Evolutionary conservation across 805 yeast species (phyloP).

Genomic region (Candida cerambycidarum): DNA sequence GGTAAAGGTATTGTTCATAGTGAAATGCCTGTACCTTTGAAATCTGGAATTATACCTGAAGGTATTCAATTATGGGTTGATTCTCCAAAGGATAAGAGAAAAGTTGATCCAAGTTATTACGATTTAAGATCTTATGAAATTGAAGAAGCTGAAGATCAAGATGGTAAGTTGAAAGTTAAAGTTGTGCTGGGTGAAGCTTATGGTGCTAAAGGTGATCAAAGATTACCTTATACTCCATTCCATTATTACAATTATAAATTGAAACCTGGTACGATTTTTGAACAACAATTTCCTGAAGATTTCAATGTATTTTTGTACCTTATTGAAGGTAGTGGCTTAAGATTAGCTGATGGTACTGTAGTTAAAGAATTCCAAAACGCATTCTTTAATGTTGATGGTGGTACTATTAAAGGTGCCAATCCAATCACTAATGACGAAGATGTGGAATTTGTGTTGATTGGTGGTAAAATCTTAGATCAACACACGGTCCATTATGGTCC

Average conservation of each 20-base stretch:
- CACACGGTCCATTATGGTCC: conserved; percentile 87
- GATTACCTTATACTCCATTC: conserved; percentile 80
- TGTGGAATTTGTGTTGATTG: conserved; percentile 69
- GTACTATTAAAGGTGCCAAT: conserved; percentile 49
- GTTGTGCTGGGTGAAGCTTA: conserved; percentile 78
- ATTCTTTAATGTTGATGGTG: conserved; percentile 73
- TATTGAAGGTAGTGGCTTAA: conserved; percentile 55
- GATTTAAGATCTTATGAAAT: conserved; percentile 70
- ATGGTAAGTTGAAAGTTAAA: conserved; percentile 58
- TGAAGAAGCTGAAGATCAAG: conserved; percentile 66
- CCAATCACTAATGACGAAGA: conserved; percentile 42
- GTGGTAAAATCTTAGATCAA: conserved; percentile 74
- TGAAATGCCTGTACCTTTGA: conserved; percentile 72
- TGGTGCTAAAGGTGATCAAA: conserved; percentile 72
- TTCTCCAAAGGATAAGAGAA: conserved; percentile 62
- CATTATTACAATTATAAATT: conserved; percentile 67
- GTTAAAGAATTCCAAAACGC: conserved; percentile 50
- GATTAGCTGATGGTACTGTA: conserved; percentile 42
- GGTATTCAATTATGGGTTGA: conserved; percentile 92
- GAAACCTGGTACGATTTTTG: conserved; percentile 62
- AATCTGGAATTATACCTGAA: conserved; percentile 44
- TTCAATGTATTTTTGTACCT: conserved; percentile 73
- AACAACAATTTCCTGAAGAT: conserved; percentile 56
- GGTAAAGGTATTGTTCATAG: conserved; percentile 85
- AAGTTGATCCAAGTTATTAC: conserved; percentile 71